Percentiles rank a stretch among this genome's conserved stretches.
These are phyloP conservation scores for Luffa aegyptiaca DNA, from an alignment of 306 rosid species.

Conservation along the genomic window DNA sequence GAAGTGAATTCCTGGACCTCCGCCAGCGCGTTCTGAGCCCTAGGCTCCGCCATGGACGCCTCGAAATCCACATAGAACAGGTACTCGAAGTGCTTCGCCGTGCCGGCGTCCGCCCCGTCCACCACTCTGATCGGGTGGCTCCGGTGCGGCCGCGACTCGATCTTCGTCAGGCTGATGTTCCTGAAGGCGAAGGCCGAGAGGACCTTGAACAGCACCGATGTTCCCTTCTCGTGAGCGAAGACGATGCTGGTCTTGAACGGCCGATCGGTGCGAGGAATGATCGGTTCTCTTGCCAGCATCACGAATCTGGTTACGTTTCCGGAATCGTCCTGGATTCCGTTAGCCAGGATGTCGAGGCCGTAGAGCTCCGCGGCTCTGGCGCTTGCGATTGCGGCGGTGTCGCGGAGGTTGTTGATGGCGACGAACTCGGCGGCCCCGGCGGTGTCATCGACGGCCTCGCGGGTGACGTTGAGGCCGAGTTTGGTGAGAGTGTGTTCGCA, in stretches of 20 bases:
- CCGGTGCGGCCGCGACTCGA: constrained; percentile 84
- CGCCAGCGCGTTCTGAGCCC: constrained; percentile 88
- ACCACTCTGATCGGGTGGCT: constrained; percentile 84
- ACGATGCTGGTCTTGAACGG: constrained; percentile 93
- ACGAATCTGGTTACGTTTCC: constrained; percentile 90
- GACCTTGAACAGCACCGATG: constrained; percentile 88
- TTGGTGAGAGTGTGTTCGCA: constrained; percentile 82
- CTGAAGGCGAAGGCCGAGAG: constrained; percentile 82
- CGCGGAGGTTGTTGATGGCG: constrained; percentile 53
- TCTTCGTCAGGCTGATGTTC: constrained; percentile 87
- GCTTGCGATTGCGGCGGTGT: constrained; percentile 80
- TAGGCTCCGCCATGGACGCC: constrained; percentile 90
- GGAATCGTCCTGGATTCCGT: constrained; percentile 88
- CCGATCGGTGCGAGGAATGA: constrained; percentile 72
- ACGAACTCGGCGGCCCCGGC: constrained; percentile 93
- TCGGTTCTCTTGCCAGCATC: constrained; percentile 86
- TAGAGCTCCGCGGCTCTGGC: constrained; percentile 79
- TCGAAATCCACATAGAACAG: constrained; percentile 90
- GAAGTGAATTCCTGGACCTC: constrained; percentile 97
- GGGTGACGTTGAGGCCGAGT: constrained; percentile 69
- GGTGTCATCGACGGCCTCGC: constrained; percentile 93
- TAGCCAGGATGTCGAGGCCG: constrained; percentile 56
- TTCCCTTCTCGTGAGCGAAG: constrained; percentile 92
- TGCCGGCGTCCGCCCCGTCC: constrained; percentile 73
- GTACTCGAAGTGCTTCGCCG: constrained; percentile 95